Evolutionary conservation across 1,284 basidiomycete genomes (phyloP).

Genomic region (Pyrrhoderma lamaoense): DNA sequence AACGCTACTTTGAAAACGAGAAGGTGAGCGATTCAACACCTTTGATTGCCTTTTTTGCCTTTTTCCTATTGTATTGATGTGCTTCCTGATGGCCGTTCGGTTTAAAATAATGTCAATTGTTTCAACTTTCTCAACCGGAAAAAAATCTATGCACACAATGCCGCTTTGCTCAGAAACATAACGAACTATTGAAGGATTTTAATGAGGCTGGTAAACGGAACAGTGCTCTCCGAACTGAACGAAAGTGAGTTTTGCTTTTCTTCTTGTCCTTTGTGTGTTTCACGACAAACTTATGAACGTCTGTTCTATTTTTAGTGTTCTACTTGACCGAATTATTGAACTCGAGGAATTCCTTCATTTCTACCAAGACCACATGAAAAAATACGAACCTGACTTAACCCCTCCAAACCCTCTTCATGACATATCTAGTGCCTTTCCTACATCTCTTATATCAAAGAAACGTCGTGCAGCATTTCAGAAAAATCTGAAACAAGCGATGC

Average conservation of each 20-base stretch:
- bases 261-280: background rate
- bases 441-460: constrained; percentile 33
- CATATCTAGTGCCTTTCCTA: constrained; percentile 39
- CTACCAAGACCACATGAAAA: constrained; percentile 22
- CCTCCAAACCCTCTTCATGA: constrained; percentile 22
- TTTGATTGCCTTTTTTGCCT: constrained; percentile 7
- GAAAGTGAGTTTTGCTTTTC: constrained; percentile 1
- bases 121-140: constrained; percentile 49
- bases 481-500: constrained; percentile 42
- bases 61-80: constrained; percentile 6
- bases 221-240: background rate
- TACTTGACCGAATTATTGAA: constrained; percentile 53
- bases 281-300: constrained; percentile 3
- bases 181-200: background rate
- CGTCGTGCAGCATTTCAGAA: constrained; percentile 32
- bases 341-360: constrained; percentile 37
- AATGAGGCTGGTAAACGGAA: background rate
- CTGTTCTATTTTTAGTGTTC: constrained; percentile 32
- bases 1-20: constrained; percentile 57
- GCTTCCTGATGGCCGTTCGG: background rate
- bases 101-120: constrained; percentile 43
- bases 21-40: constrained; percentile 40
- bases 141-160: constrained; percentile 43
- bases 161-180: constrained; percentile 6
- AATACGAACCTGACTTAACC: constrained; percentile 18